A percentile compares a stretch with the other conserved stretches of the same genome.
Evolutionary conservation across 805 yeast species (phyloP).

Genomic region (Lipomyces yamanashiensis): DNA sequence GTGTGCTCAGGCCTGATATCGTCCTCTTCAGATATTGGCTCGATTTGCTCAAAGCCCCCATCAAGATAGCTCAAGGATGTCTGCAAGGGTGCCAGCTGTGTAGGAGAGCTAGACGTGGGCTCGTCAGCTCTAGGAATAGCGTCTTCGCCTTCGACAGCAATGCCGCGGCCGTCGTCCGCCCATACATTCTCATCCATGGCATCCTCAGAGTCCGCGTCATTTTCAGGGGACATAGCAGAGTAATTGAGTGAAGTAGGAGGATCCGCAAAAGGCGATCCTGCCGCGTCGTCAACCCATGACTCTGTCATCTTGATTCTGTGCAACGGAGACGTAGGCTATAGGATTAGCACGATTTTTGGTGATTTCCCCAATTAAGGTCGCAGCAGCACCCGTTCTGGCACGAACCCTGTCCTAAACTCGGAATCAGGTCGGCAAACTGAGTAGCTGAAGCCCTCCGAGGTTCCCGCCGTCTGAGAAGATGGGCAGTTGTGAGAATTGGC

Average conservation of each 20-base stretch:
- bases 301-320: not conserved
- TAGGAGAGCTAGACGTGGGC: not conserved
- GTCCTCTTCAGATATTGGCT: not conserved
- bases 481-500: not conserved
- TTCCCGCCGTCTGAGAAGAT: not conserved
- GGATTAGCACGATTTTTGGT: not conserved
- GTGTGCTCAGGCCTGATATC: not conserved
- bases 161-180: conserved; percentile 10
- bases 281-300: conserved; percentile 11
- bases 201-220: not conserved
- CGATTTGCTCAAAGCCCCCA: not conserved
- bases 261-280: conserved; percentile 10
- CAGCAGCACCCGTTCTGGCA: not conserved
- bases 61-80: not conserved
- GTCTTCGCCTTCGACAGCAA: not conserved
- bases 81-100: not conserved
- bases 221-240: not conserved
- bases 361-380: not conserved
- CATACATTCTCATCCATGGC: not conserved
- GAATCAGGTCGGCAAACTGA: not conserved
- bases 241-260: not conserved
- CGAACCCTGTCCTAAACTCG: not conserved
- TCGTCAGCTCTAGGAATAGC: not conserved
- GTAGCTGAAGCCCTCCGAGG: not conserved
- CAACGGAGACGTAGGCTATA: not conserved